Base-by-base conservation (phyloP, 2,329 filamentous ascomycete species). In the Phialophora macrospora region DNA sequence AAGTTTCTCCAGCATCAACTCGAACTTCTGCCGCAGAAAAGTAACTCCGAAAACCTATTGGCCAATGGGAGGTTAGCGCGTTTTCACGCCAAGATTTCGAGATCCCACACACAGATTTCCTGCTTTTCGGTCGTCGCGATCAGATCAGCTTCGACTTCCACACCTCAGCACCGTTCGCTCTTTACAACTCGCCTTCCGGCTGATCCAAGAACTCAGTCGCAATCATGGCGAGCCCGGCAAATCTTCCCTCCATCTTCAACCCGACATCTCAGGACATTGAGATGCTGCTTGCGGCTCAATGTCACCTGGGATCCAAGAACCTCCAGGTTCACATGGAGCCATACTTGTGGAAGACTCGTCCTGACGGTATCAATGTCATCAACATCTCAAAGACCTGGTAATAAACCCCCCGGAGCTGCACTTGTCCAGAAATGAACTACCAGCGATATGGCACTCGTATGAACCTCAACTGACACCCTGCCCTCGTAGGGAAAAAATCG, bases 371-470 rank as follows among this genome's bases (percentile, higher is more conserved):
- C 86, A 99, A 99, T 83, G 88, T 99, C 75, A 87, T 99, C 83
- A 99, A 99, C 90, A 92, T 99, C 83, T 93, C 94, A 87, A 99
- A 99, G 92, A 99, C 95, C 84, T 99, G 93, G 93, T 96, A 89
- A 74, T 90, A 12, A 59, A 3, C 6, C 2, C 9, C 26, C 14
- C 30, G 7, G 24, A 34, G 14, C 41, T 24, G 3, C 4, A 20
- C 44, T 30, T 38, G 38, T 60, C 34, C 17, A 11, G 26, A 55
- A 34, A 17, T 52, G 28, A 44, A 38, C 46, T 22, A 55, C 26
- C 28, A 4, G 49, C 32, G 51, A 30, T 46, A 49, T 49, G 44
- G 22, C 20, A 11, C 51, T 17, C 24, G 30, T 22, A n/a, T 41
- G 22, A 56, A 55, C 55, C 17, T 44, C 34, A 62, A 60, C 56